Conservation (phyloP, 2,329 filamentous ascomycete species). For the Xylogone sp. region DNA sequence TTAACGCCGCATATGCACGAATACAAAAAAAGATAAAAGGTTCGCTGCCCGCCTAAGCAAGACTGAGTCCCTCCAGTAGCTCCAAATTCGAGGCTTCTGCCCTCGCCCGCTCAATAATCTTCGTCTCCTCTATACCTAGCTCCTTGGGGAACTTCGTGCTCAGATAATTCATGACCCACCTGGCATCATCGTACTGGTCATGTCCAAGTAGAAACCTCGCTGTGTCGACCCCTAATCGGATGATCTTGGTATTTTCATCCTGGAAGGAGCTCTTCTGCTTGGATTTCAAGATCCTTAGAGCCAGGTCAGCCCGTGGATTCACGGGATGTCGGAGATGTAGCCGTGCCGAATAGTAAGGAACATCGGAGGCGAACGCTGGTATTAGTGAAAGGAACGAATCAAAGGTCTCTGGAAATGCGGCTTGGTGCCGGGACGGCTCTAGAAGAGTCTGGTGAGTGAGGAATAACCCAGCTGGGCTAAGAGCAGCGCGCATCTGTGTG, state of each 20-base stretch:
- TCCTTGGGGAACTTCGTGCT: conserved; percentile 16
- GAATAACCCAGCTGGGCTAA: conserved; percentile 9
- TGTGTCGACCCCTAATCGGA: conserved; percentile 18
- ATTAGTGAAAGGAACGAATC: conserved; percentile 16
- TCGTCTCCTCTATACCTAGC: conserved; percentile 14
- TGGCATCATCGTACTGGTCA: conserved; percentile 17
- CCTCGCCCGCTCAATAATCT: conserved; percentile 11
- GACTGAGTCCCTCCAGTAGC: conserved; percentile 16
- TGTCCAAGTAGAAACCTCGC: conserved; percentile 19
- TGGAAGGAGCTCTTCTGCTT: neutral
- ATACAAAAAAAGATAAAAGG: neutral
- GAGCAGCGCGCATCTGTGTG: conserved; percentile 1
- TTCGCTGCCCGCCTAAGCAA: conserved; percentile 45
- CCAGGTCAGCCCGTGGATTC: conserved; percentile 16
- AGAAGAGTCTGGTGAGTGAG: conserved; percentile 8
- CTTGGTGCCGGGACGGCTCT: neutral
- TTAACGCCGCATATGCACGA: no score
- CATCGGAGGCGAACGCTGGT: conserved; percentile 5
- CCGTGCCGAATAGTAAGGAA: conserved; percentile 9
- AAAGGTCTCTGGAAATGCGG: conserved; percentile 7
- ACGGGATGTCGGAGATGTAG: conserved; percentile 21
- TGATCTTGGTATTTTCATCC: conserved; percentile 1
- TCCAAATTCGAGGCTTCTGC: conserved; percentile 22
- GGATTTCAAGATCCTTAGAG: conserved; percentile 10
- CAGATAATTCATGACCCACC: conserved; percentile 23